Evolutionary conservation across 768 basidiomycete genomes (phyloP).

Genomic region (Xerocomellus chrysenteron): DNA sequence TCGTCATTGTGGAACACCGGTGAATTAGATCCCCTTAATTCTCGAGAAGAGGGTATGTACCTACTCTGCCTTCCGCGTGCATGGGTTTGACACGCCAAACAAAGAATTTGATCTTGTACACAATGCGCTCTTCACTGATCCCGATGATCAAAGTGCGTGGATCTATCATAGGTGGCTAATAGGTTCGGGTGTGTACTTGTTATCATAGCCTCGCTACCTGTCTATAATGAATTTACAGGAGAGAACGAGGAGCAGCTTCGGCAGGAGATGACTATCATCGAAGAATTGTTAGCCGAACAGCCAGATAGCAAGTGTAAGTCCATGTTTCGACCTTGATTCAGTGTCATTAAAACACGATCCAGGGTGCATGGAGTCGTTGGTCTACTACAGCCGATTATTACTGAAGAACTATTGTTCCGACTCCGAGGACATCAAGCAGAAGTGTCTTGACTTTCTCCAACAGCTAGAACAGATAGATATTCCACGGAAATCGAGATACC

Average conservation of each 20-base stretch:
- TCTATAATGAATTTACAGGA: slow-evolving; percentile 41
- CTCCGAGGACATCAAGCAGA: slow-evolving; percentile 39
- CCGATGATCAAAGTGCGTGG: slow-evolving; percentile 96
- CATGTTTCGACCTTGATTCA: neutral
- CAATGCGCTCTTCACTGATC: slow-evolving; percentile 96
- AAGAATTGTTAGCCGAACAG: slow-evolving; percentile 84
- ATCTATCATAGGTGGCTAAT: slow-evolving; percentile 98
- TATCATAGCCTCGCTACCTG: neutral
- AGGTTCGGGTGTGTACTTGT: slow-evolving; percentile 56
- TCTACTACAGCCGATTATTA: slow-evolving; percentile 77
- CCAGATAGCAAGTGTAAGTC: slow-evolving; percentile 88
- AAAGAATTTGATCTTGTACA: slow-evolving; percentile 89
- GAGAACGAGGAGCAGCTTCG: slow-evolving; percentile 56
- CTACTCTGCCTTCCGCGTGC: neutral
- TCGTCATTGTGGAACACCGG: slow-evolving; percentile 62
- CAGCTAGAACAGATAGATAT: slow-evolving; percentile 66
- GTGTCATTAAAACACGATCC: neutral
- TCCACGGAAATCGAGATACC: slow-evolving; percentile 63
- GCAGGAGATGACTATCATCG: slow-evolving; percentile 75
- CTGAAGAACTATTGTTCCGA: slow-evolving; percentile 45
- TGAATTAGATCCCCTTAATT: slow-evolving; percentile 49
- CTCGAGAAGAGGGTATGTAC: slow-evolving; percentile 66
- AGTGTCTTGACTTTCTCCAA: slow-evolving; percentile 52
- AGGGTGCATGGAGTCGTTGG: slow-evolving; percentile 96
- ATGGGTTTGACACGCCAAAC: neutral